These are phyloP conservation scores for Iris macrosiphon DNA, from an alignment of 106 monocot genomes.

Conservation along the genomic window DNA sequence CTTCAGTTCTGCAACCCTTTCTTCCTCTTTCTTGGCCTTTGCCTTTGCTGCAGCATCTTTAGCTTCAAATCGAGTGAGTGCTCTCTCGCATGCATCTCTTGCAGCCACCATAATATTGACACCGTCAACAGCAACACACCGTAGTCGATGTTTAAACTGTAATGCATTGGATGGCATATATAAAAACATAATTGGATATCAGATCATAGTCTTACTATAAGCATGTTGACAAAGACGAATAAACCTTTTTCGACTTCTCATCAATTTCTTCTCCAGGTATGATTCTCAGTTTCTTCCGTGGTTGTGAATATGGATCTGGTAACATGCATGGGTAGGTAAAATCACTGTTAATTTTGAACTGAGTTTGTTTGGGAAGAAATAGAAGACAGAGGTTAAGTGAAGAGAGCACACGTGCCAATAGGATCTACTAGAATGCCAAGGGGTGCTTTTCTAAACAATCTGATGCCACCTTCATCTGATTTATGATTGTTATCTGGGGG, in stretches of 20 bases:
- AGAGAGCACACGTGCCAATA: conserved; percentile 26
- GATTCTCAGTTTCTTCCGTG: conserved; percentile 63
- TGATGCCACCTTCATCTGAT: conserved; percentile 36
- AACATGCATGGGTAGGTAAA: conserved; percentile 19
- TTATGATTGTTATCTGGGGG: conserved; percentile 4
- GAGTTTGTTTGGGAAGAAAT: background rate
- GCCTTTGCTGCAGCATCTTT: conserved; percentile 61
- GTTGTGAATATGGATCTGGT: conserved; percentile 38
- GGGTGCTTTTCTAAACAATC: conserved; percentile 66
- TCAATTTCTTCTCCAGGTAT: conserved; percentile 67
- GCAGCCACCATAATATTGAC: conserved; percentile 44
- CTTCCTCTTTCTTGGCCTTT: conserved; percentile 65
- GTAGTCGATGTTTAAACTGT: conserved; percentile 62
- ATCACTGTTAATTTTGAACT: conserved; percentile 7
- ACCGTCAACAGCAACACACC: conserved; percentile 56
- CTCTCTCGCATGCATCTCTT: conserved; percentile 26
- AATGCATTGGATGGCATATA: background rate
- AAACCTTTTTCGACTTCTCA: conserved; percentile 89
- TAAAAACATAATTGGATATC: background rate
- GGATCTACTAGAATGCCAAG: conserved; percentile 53
- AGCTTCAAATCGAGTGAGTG: conserved; percentile 60
- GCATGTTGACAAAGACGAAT: too few species aligned
- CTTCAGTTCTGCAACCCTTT: conserved; percentile 66
- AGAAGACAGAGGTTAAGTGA: background rate
- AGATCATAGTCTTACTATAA: background rate